Evolutionary conservation across 31 red algal genomes (phyloP).

Genomic region (Endocladia muricata): DNA sequence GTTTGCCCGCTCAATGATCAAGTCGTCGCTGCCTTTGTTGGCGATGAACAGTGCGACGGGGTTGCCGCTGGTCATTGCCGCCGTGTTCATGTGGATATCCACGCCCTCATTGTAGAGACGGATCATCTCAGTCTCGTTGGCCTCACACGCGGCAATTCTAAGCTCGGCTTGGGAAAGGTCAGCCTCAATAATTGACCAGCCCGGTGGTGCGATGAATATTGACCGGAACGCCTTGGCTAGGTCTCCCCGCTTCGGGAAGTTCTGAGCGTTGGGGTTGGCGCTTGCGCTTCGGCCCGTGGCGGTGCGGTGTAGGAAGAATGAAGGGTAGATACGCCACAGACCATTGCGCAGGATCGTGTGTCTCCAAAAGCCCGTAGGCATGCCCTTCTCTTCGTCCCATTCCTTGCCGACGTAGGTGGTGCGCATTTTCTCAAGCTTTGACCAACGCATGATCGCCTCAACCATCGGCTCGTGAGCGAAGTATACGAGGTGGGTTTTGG

Average conservation of each 20-base stretch:
- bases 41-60: no score
- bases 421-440: not conserved
- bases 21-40: no score
- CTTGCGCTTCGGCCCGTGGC: not conserved
- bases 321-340: no score
- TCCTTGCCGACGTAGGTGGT: conserved; percentile 9
- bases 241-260: not conserved
- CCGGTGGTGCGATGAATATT: not conserved
- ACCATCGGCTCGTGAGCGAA: not conserved
- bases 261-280: conserved; percentile 5
- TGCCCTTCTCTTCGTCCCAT: not conserved
- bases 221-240: not conserved
- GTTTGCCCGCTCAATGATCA: no score
- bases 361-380: conserved; percentile 5
- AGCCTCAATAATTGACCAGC: not conserved
- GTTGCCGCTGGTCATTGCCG: not conserved
- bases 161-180: conserved; percentile 8
- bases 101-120: not conserved
- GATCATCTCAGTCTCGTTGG: not conserved
- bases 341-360: no score
- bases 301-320: no score
- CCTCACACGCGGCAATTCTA: not conserved
- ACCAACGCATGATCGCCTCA: not conserved
- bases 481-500: not conserved
- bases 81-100: conserved; percentile 4